Evolutionary conservation across 2,329 filamentous ascomycete genomes (phyloP), one percentile per base, ranked within the genome.

Genomic region (Arthroderma sp.): DNA sequence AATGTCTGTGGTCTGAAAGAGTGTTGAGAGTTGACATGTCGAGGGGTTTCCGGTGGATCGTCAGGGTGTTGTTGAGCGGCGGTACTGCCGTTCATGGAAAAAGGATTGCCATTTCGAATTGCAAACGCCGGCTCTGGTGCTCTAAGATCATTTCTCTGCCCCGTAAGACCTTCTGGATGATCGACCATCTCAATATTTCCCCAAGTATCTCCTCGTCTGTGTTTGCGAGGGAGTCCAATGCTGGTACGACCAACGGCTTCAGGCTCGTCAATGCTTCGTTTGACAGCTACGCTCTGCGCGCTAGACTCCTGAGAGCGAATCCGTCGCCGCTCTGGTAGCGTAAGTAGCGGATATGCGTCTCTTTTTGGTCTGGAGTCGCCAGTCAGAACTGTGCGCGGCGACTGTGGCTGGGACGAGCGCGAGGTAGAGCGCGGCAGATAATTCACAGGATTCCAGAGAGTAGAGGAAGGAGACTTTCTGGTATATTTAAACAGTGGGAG

Each of bases 391-490:
- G 62, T 65, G 65, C 68, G 64, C 5, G 67, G 70, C 57, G 49
- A 44, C 43, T 61, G 59, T 55, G 57, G 63, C 52, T 70, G 68
- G 28, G 71, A 66, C 56, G 77, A 63, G 19, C 72, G 72, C 38
- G 79, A 68, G 57, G 76, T 76, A 33, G 72, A 70, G 59, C 79
- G 77, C 41, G 80, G 81, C 52, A 81, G 79, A 70, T 80, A 77
- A 66, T 84, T 83, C 65, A 81, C 75, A 38, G 81, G 81, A 67
- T 83, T 83, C 71, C 80, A 81, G 60, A 83, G 76, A 58, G 79
- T 75, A 56, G 79, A 76, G 35, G 77, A 72, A 56, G 76, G 72
- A 33, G 70, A 68, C 43, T 67, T 62, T 68, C 65, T 43, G 25
- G 23, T 4, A 38, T 47, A 39, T 39, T 31, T 25, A 39, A 23